phyloP scores from a whole-genome alignment of 371 early-diverging fungal species.

The Mortierella polycephala region DNA sequence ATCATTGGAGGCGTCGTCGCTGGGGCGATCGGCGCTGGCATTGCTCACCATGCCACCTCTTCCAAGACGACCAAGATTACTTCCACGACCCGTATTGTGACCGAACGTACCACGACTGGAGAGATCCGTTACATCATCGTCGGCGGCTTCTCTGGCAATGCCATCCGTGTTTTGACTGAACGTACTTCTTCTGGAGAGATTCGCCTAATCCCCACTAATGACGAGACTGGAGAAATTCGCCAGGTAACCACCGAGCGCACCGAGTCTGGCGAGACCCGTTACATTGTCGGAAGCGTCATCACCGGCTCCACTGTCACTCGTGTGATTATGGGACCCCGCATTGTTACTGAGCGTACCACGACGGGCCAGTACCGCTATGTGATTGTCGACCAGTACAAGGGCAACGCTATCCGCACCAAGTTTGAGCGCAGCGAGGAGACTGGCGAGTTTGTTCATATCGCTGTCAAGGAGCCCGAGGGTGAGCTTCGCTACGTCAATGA shows the following conservation, averaged over 20 bases:
- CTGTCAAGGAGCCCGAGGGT: conserved; percentile 54
- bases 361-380: conserved; percentile 48
- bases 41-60: conserved; percentile 7
- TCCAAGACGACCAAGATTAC: conserved; percentile 18
- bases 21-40: conserved; percentile 19
- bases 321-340: conserved; percentile 49
- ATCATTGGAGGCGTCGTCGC: conserved; percentile 41
- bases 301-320: conserved; percentile 22
- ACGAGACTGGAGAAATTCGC: conserved; percentile 29
- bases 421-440: conserved; percentile 45
- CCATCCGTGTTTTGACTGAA: conserved; percentile 38
- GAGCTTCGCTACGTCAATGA: conserved; percentile 46
- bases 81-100: conserved; percentile 37
- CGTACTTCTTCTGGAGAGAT: conserved; percentile 29
- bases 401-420: conserved; percentile 53
- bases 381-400: conserved; percentile 47
- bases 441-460: conserved; percentile 45
- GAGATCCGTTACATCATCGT: conserved; percentile 50
- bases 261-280: conserved; percentile 39
- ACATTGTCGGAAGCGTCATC: conserved; percentile 32
- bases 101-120: conserved; percentile 41
- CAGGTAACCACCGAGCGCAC: conserved; percentile 36
- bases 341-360: conserved; percentile 41
- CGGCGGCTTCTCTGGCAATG: conserved; percentile 40
- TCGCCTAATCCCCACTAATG: conserved; percentile 33